Evolutionary conservation across 2,329 filamentous ascomycete species (phyloP), one percentile per base, ranked within the genome.

Genomic region (Exutisphaerella laricina): DNA sequence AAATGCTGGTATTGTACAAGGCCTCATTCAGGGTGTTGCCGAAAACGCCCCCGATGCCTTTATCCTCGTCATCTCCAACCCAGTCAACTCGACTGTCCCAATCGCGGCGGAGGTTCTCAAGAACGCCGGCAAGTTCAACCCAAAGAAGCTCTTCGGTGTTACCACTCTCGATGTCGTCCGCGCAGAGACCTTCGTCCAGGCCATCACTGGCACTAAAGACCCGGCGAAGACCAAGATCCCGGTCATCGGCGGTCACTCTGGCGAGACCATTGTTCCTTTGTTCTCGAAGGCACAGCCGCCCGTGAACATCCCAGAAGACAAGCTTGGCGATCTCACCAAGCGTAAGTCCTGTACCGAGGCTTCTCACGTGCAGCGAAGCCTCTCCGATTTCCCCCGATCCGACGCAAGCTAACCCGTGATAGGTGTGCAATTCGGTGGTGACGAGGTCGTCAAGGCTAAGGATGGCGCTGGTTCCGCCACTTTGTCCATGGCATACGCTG

Each of bases 161-260:
- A 98, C 92, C 64, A 97, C 92, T 37, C 84, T 98, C 59, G 92
- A 98, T 70, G 89, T 98, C 61, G 92, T 98, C 65, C 90, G 92
- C 66, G 88, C 92, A 57, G 88, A 96, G 78, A 96, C 89, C 55
- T 98, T 98, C 66, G 86, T 94, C 49, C 85, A 88, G 59, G 82
- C 87, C 63, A 84, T 94, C 62, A 78, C 78, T 50, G 88, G 89
- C 70, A 81, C 85, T 72, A 79, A 82, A 66, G 82, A 90, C 67
- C 87, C 89, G 47, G 78, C 84, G 61, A 84, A 89, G 68, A 78
- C 88, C 56, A 86, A 75, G 56, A 85, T 98, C 54, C 89, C 90
- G 56, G 92, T 98, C 60, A 80, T 98, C 64, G 92, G 92, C 64
- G 92, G 92, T 51, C 92, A 98, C 80, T 96, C 89, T 48, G 92